Conservation (phyloP, 108 stramenopile species). For the Seminavis robusta region DNA sequence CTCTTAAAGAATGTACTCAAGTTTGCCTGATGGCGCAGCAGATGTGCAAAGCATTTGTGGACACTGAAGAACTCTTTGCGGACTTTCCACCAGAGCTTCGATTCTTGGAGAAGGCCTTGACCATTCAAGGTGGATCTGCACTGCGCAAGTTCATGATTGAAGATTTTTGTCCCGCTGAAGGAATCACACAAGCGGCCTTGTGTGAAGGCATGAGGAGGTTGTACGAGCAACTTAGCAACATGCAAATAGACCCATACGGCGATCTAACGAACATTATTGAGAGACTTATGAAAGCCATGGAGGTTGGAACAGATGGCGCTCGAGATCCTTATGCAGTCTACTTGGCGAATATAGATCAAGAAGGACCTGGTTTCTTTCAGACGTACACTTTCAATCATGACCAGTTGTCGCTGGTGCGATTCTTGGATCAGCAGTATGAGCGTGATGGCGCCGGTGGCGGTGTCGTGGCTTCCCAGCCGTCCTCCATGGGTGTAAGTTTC, state of each 20-base stretch:
- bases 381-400: constrained; percentile 83
- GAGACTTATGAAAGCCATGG: constrained; percentile 57
- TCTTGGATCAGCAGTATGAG: constrained; percentile 54
- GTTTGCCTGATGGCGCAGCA: constrained; percentile 75
- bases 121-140: constrained; percentile 72
- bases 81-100: constrained; percentile 72
- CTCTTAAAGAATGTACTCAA: constrained; percentile 61
- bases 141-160: constrained; percentile 71
- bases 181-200: constrained; percentile 59
- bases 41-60: constrained; percentile 69
- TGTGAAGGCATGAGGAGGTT: constrained; percentile 74
- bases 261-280: constrained; percentile 69
- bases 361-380: constrained; percentile 72
- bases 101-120: constrained; percentile 68
- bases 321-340: constrained; percentile 66
- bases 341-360: constrained; percentile 44
- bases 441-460: constrained; percentile 8
- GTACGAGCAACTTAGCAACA: constrained; percentile 67
- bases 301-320: constrained; percentile 73
- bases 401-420: constrained; percentile 62
- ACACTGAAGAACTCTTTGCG: constrained; percentile 43
- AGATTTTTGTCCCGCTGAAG: constrained; percentile 74
- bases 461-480: neutral
- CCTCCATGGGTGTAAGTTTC: neutral
- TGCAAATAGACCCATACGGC: constrained; percentile 85